A percentile compares a stretch with the other conserved stretches of the same genome.
Evolutionary conservation across 257 asterid genomes (phyloP).

Genomic region (Nicotiana obtusifolia): DNA sequence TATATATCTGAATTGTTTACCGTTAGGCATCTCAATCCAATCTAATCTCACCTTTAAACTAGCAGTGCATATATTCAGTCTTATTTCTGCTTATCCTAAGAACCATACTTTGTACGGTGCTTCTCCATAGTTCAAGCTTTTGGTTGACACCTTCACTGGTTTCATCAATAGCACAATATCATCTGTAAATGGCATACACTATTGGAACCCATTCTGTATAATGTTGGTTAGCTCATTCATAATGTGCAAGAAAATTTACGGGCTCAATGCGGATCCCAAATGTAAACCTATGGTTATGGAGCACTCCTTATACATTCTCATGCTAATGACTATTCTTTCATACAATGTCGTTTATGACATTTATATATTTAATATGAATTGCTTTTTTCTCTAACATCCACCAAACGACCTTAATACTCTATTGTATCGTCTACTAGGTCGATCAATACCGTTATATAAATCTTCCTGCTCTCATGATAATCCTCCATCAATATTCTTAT

Average conservation of each 20-base stretch:
- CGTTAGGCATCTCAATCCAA: neutral
- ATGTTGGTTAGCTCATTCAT: neutral
- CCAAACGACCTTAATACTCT: neutral
- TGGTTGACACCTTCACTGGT: neutral
- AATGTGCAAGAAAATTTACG: neutral
- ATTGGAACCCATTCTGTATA: neutral
- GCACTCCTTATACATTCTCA: neutral
- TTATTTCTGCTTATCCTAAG: neutral
- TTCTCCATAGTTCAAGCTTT: neutral
- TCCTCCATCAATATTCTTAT: neutral
- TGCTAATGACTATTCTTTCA: neutral
- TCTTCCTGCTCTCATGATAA: neutral
- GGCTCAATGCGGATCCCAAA: neutral
- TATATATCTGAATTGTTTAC: neutral
- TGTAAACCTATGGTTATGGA: neutral
- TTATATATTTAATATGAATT: neutral
- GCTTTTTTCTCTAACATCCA: neutral
- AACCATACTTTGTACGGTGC: neutral
- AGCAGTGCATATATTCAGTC: neutral
- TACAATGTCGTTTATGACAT: neutral
- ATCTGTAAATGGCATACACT: neutral
- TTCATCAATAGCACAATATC: neutral
- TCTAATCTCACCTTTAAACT: neutral
- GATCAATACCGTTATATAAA: neutral
- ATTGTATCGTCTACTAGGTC: neutral